Evolutionary conservation across 148 eudicot species (phyloP).

Genomic region (Chenopodium quinoa): DNA sequence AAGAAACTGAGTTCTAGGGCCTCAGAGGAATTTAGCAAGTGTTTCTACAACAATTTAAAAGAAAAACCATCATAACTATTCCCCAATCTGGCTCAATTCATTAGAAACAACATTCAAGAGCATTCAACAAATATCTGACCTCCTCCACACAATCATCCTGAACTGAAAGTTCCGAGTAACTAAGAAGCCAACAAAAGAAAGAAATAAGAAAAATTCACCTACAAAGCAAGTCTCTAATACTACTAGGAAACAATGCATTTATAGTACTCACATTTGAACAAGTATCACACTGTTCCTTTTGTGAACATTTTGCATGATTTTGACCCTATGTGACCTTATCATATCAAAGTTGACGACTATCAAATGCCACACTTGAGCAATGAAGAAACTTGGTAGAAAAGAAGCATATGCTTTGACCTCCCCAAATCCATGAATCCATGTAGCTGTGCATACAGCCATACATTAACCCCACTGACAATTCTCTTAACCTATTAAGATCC

Average conservation of each 20-base stretch:
- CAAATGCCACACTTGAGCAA: background rate
- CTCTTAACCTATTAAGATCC: background rate
- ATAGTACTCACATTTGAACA: background rate
- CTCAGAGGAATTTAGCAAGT: background rate
- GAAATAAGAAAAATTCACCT: background rate
- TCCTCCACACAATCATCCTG: background rate
- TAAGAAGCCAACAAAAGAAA: background rate
- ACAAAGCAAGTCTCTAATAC: background rate
- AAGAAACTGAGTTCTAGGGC: background rate
- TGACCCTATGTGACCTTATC: background rate
- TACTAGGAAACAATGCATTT: background rate
- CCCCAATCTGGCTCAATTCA: background rate
- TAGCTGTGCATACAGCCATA: background rate
- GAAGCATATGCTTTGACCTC: background rate
- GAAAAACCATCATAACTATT: background rate
- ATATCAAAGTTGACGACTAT: background rate
- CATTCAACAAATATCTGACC: background rate
- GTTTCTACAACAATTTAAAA: background rate
- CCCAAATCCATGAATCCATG: background rate
- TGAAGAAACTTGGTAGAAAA: background rate
- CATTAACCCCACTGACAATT: background rate
- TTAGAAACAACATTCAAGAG: background rate
- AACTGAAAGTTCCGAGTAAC: background rate
- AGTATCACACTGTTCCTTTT: background rate
- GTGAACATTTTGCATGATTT: background rate